Conservation (phyloP, 345 rosid species). For the Linum tenue region DNA sequence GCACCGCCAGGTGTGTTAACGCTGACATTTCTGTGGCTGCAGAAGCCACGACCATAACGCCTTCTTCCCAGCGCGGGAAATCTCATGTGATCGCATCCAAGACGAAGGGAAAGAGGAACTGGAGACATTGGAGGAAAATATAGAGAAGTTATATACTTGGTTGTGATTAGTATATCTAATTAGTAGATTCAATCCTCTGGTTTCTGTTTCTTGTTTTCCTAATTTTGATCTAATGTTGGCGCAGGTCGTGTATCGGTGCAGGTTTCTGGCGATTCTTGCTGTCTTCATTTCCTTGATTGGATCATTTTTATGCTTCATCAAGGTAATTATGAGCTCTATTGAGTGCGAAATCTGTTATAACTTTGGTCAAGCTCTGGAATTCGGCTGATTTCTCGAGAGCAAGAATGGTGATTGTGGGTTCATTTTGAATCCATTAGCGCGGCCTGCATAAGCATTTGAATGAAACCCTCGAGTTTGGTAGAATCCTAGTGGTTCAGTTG, state of each 20-base stretch:
- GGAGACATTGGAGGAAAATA: constrained; percentile 40
- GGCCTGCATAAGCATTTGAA: background rate
- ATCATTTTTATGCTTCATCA: constrained; percentile 65
- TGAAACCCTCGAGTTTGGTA: background rate
- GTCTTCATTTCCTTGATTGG: constrained; percentile 69
- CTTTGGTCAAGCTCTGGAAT: background rate
- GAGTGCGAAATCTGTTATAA: too few relatives aligned
- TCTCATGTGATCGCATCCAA: constrained; percentile 23
- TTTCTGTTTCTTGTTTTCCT: background rate
- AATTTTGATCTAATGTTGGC: background rate
- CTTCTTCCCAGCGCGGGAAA: constrained; percentile 14
- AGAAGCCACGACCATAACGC: constrained; percentile 4
- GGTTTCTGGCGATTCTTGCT: constrained; percentile 62
- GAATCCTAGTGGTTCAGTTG: background rate
- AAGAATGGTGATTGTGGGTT: background rate
- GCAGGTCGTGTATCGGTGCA: constrained; percentile 55
- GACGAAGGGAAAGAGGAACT: constrained; percentile 7
- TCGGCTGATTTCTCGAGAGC: background rate
- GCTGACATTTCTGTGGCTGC: constrained; percentile 8
- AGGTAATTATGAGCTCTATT: constrained; percentile 26
- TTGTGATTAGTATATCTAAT: background rate
- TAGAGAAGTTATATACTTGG: constrained; percentile 45
- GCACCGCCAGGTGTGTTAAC: constrained; percentile 11
- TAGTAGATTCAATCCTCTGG: too few relatives aligned
- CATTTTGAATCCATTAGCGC: background rate